Evolutionary conservation across 345 rosid genomes (phyloP), one percentile per base, ranked within the genome.

Genomic region (Citrus reticulata): DNA sequence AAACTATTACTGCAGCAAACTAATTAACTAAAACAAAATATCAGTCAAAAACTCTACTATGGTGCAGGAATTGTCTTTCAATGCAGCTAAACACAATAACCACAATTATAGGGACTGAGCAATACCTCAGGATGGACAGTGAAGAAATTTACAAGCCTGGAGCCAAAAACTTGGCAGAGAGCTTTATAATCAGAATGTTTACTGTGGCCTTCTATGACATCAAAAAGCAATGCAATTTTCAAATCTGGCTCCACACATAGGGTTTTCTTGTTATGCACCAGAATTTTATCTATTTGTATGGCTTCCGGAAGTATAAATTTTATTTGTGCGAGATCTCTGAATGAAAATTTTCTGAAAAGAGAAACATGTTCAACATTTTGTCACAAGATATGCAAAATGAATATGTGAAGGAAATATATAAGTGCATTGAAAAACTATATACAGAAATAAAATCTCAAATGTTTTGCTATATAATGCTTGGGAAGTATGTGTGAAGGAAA

Each of bases 241-340:
- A 90, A 76, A 39, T 84, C 90, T 68, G 82, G 84, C 83, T 73
- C 82, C 91, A 85, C 75, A 81, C 86, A 87, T 1, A 80, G 81
- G 20, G 91, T 85, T 79, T 79, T 77, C 84, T 80, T 74, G 77
- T 90, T 87, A 67, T 81, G 89, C 49, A 86, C 82, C 49, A 88
- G 82, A 80, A 86, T 80, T 79, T 80, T 85, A 40, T 90, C 87
- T 29, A 78, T 70, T 68, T 77, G 82, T 62, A 88, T 63, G 60
- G 82, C 89, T 78, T 87, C 91, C 24, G 88, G 88, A 75, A 87
- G 88, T 78, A 88, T 4, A 35, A 82, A 88, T 66, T 86, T 88
- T 46, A 87, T 80, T 83, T 81, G 91, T 61, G 87, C 90, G 55
- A 87, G 86, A 79, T 88, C 87, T 75, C 39, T 55, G 70, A 57